Evolutionary conservation across 2,329 filamentous ascomycete genomes (phyloP).

Genomic region (Phaeosphaeriaceae sp.): DNA sequence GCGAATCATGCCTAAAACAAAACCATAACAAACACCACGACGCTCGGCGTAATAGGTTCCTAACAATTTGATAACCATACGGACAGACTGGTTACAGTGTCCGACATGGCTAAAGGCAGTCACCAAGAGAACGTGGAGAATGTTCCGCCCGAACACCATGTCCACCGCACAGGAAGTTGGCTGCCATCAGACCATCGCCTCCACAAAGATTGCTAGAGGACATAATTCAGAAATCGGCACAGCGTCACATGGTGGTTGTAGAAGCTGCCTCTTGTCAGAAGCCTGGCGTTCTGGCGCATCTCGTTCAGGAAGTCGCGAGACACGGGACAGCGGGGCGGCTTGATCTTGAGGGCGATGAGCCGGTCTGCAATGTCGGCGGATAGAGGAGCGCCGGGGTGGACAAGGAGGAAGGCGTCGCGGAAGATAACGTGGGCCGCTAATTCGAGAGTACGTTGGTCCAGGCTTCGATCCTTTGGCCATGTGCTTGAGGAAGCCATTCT

Average conservation of each 20-base stretch:
- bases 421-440: not conserved
- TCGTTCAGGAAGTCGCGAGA: not conserved
- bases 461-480: not conserved
- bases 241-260: not conserved
- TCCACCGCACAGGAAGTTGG: constrained; percentile 54
- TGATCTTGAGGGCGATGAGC: not conserved
- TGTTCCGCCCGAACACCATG: constrained; percentile 23
- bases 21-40: too few relatives aligned
- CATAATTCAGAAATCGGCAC: constrained; percentile 61
- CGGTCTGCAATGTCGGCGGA: not conserved
- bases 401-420: not conserved
- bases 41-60: too few relatives aligned
- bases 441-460: not conserved
- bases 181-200: constrained; percentile 68
- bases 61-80: not conserved
- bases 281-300: not conserved
- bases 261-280: not conserved
- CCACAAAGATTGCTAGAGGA: constrained; percentile 68
- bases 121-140: constrained; percentile 21
- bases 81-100: not conserved
- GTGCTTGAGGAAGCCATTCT: not conserved
- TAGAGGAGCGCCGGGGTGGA: not conserved
- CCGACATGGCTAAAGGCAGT: constrained; percentile 2
- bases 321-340: not conserved
- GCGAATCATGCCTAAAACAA: not conserved